Evolutionary conservation across 305 asterid genomes (phyloP).

Genomic region (Lippia alba): DNA sequence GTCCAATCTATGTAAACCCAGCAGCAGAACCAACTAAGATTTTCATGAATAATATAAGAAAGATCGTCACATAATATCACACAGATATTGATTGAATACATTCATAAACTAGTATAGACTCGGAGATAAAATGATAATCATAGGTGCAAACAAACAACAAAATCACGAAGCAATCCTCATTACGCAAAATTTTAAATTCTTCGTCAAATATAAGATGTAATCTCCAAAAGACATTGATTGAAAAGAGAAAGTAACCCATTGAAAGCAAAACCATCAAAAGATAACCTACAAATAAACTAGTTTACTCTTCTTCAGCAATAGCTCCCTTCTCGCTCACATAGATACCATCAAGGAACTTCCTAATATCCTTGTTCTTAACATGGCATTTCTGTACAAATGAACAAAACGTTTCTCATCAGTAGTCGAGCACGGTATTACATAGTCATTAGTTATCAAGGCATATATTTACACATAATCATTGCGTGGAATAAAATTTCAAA

Average conservation of each 20-base stretch:
- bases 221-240: slow-evolving; percentile 22
- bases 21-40: no score
- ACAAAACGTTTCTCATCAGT: neutral
- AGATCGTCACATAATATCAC: no score
- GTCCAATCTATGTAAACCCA: no score
- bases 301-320: slow-evolving; percentile 59
- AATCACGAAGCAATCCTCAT: neutral
- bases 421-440: neutral
- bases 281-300: neutral
- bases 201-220: slow-evolving; percentile 4
- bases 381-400: slow-evolving; percentile 56
- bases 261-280: slow-evolving; percentile 8
- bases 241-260: neutral
- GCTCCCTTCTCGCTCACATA: slow-evolving; percentile 82
- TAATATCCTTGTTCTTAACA: slow-evolving; percentile 70
- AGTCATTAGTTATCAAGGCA: no score
- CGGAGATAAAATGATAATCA: neutral
- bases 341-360: slow-evolving; percentile 86
- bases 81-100: no score
- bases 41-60: no score
- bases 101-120: neutral
- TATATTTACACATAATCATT: neutral
- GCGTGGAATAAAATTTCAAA: neutral
- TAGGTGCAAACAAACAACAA: neutral
- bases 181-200: slow-evolving; percentile 34